Conservation (phyloP, 2,329 filamentous ascomycete genomes). For the Xylaria sp. region DNA sequence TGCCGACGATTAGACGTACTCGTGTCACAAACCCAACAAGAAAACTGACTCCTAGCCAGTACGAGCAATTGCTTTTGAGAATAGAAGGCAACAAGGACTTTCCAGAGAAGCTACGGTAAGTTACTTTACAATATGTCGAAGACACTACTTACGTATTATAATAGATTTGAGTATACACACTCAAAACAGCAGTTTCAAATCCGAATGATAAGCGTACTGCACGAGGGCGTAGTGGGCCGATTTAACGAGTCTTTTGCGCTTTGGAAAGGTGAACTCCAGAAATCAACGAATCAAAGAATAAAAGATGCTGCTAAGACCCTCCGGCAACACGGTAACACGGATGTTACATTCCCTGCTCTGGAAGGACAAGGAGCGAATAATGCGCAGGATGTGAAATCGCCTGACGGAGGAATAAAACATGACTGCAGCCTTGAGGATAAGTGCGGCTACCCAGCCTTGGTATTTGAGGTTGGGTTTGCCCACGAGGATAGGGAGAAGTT, state of each 20-base stretch:
- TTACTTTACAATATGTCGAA: background rate
- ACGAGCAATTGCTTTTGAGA: slow-evolving; percentile 8
- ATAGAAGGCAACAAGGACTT: slow-evolving; percentile 2
- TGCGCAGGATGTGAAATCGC: background rate
- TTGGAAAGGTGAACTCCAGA: background rate
- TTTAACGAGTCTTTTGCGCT: background rate
- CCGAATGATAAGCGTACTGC: background rate
- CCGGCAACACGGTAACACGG: background rate
- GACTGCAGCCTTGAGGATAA: background rate
- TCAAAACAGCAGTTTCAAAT: slow-evolving; percentile 23
- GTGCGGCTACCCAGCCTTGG: slow-evolving; percentile 5
- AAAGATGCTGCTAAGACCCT: background rate
- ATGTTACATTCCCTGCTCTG: background rate
- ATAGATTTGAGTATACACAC: slow-evolving; percentile 22
- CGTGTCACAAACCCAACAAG: slow-evolving; percentile 8
- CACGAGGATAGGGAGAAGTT: background rate
- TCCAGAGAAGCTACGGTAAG: slow-evolving; percentile 12
- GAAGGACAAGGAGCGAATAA: background rate
- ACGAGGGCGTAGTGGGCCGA: background rate
- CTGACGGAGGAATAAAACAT: slow-evolving; percentile 14
- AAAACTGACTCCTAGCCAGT: slow-evolving; percentile 17
- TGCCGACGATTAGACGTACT: slow-evolving; percentile 17
- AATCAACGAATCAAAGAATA: slow-evolving; percentile 2
- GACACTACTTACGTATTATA: slow-evolving; percentile 4
- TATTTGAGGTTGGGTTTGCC: slow-evolving; percentile 11